Percentiles rank a stretch among this genome's conserved stretches.
These are phyloP conservation scores for Rubia tinctorum DNA, from an alignment of 305 asterid species.

Conservation along the genomic window DNA sequence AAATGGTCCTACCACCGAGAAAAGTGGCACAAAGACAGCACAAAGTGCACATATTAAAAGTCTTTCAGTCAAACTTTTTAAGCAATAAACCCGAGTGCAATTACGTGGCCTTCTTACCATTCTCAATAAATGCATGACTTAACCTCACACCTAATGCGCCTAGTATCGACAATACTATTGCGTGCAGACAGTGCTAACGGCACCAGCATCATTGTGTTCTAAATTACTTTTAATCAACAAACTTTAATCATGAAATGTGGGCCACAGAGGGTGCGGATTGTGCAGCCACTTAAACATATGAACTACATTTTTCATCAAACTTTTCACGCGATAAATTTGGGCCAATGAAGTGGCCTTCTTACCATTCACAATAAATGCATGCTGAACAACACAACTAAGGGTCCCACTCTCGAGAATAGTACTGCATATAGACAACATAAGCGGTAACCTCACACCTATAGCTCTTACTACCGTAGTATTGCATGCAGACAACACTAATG, in stretches of 20 bases:
- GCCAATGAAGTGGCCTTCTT: not conserved
- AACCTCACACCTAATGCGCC: conserved; percentile 1
- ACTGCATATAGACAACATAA: not conserved
- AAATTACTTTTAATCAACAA: too few relatives aligned
- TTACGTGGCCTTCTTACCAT: not conserved
- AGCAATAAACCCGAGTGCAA: not conserved
- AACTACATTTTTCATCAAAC: not conserved
- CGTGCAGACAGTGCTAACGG: not conserved
- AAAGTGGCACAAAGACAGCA: not conserved
- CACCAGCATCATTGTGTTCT: not conserved
- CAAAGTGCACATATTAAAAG: conserved; percentile 1
- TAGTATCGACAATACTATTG: not conserved
- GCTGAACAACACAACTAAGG: not conserved
- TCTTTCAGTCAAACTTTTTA: conserved; percentile 5
- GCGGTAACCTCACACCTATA: not conserved
- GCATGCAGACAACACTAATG: not conserved
- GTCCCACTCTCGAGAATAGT: not conserved
- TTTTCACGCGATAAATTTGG: not conserved
- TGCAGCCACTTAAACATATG: too few relatives aligned
- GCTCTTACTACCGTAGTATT: not conserved
- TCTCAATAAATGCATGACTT: not conserved
- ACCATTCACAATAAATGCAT: not conserved
- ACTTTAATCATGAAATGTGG: too few relatives aligned
- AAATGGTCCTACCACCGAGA: not conserved
- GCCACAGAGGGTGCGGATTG: too few relatives aligned